Conservation (phyloP, 2,329 filamentous ascomycete species). For the Elsinoe australis region DNA sequence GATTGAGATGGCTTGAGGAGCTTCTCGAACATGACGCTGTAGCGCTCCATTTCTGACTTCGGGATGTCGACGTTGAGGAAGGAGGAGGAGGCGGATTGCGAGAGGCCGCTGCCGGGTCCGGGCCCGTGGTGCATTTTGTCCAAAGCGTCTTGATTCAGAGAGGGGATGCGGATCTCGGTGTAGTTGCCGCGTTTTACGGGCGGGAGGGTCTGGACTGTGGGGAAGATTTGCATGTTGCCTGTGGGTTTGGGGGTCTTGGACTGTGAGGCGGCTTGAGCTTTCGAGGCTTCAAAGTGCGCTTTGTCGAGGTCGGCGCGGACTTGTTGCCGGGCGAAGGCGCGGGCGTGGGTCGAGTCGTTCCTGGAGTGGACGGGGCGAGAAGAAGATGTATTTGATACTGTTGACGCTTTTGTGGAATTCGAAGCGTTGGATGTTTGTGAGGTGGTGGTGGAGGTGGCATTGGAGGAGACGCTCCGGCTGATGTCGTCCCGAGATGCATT, state of each 20-base stretch:
- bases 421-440: constrained; percentile 16
- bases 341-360: constrained; percentile 1
- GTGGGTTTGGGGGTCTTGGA: background rate
- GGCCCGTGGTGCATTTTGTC: background rate
- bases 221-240: constrained; percentile 9
- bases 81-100: constrained; percentile 30
- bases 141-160: background rate
- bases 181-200: constrained; percentile 7
- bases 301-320: constrained; percentile 9
- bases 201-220: constrained; percentile 4
- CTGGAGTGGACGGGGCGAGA: background rate
- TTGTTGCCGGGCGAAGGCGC: constrained; percentile 5
- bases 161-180: constrained; percentile 12
- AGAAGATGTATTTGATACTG: background rate
- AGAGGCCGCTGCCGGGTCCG: background rate
- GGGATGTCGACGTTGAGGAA: constrained; percentile 72
- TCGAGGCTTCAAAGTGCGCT: constrained; percentile 1
- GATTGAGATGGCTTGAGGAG: constrained; percentile 49
- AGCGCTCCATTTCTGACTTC: constrained; percentile 71
- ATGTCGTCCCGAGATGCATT: constrained; percentile 7
- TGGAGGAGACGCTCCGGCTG: constrained; percentile 1
- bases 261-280: background rate
- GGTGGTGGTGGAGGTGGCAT: constrained; percentile 11
- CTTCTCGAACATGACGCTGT: constrained; percentile 86
- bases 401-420: constrained; percentile 11